phyloP scores from a whole-genome alignment of 2,329 filamentous ascomycete genomes.

The Davidsoniella virescens region DNA sequence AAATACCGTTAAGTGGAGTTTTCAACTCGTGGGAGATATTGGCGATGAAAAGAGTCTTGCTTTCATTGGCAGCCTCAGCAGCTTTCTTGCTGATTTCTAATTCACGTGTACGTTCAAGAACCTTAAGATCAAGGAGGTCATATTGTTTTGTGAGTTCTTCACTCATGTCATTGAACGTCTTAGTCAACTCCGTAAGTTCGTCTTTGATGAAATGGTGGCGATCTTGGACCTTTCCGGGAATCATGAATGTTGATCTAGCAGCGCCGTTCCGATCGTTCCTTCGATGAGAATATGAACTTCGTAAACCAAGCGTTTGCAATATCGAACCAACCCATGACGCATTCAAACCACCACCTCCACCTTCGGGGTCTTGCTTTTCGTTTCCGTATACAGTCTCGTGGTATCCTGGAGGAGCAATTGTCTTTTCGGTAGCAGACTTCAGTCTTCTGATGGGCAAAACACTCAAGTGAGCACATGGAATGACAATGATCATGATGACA shows the following conservation, averaged over 20 bases:
- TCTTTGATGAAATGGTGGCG: constrained; percentile 63
- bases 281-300: constrained; percentile 12
- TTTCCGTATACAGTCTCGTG: constrained; percentile 29
- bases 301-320: constrained; percentile 14
- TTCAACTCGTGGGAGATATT: constrained; percentile 83
- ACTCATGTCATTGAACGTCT: constrained; percentile 85
- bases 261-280: constrained; percentile 20
- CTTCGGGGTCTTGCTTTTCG: constrained; percentile 2
- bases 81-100: constrained; percentile 81
- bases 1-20: constrained; percentile 85
- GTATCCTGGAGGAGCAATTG: constrained; percentile 49
- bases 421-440: constrained; percentile 58
- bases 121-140: constrained; percentile 65
- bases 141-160: constrained; percentile 83
- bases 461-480: constrained; percentile 68
- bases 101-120: constrained; percentile 66
- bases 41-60: constrained; percentile 93
- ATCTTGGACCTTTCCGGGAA: constrained; percentile 67
- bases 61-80: constrained; percentile 87
- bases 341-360: background rate
- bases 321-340: constrained; percentile 10
- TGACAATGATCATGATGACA: constrained; percentile 51
- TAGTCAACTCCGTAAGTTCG: constrained; percentile 68
- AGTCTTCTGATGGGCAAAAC: constrained; percentile 66
- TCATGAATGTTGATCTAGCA: constrained; percentile 51